These are phyloP conservation scores for Musa itinerans DNA, from an alignment of 176 grass and related monocot species.

Conservation along the genomic window DNA sequence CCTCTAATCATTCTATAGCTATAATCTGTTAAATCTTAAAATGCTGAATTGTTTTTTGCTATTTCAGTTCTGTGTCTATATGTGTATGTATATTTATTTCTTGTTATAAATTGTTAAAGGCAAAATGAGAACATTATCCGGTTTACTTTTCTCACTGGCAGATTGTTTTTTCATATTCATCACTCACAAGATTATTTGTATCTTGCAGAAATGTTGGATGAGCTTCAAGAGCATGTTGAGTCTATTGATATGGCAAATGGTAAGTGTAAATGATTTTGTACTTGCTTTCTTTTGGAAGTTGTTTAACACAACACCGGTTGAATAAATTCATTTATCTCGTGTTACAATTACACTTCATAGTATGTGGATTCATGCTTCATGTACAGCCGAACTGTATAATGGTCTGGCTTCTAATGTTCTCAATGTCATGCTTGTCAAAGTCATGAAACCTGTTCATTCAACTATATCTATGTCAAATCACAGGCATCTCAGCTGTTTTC, in stretches of 20 bases:
- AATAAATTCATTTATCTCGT: not conserved
- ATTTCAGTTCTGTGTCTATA: too few relatives aligned
- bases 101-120: not conserved
- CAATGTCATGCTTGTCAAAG: too few relatives aligned
- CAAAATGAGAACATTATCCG: not conserved
- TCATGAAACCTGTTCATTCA: too few relatives aligned
- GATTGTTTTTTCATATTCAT: not conserved
- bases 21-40: too few relatives aligned
- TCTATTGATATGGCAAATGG: slow-evolving; percentile 88
- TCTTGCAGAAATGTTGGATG: slow-evolving; percentile 55
- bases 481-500: too few relatives aligned
- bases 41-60: too few relatives aligned
- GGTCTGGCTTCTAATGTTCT: too few relatives aligned
- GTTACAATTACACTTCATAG: not conserved
- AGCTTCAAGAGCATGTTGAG: slow-evolving; percentile 79
- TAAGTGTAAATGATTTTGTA: slow-evolving; percentile 19
- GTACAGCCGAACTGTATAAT: too few relatives aligned
- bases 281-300: not conserved
- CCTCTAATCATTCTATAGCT: too few relatives aligned
- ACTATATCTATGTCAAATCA: too few relatives aligned
- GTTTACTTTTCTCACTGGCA: not conserved
- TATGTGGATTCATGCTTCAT: not conserved
- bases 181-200: slow-evolving; percentile 21
- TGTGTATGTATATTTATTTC: not conserved
- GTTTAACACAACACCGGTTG: slow-evolving; percentile 3